Conservation (phyloP, 345 rosid genomes). For the Citrus trifoliata region DNA sequence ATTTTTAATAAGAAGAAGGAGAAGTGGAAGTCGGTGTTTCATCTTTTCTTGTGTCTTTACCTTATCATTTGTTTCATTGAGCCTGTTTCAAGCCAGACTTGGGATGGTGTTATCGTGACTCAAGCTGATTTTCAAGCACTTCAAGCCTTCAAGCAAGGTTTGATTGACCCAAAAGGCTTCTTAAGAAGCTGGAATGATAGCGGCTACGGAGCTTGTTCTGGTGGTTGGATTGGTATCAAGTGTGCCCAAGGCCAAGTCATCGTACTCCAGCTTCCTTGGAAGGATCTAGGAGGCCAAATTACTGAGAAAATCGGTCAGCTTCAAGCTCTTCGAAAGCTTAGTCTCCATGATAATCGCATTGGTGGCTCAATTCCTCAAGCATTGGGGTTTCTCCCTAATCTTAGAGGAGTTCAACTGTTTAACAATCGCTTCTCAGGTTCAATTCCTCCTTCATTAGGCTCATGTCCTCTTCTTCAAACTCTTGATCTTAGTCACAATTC, state of each 20-base stretch:
- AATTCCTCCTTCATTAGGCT: slow-evolving; percentile 68
- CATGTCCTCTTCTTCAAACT: slow-evolving; percentile 65
- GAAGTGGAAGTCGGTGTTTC: slow-evolving; percentile 21
- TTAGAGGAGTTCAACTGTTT: slow-evolving; percentile 86
- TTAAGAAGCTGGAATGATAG: slow-evolving; percentile 80
- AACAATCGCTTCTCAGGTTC: slow-evolving; percentile 84
- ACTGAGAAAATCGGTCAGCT: slow-evolving; percentile 83
- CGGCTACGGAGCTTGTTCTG: slow-evolving; percentile 74
- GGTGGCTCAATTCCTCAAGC: slow-evolving; percentile 60
- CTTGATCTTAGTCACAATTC: slow-evolving; percentile 72
- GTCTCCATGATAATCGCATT: slow-evolving; percentile 77
- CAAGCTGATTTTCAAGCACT: slow-evolving; percentile 76
- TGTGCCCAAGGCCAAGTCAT: slow-evolving; percentile 89
- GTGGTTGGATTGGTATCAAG: slow-evolving; percentile 91
- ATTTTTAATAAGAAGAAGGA: slow-evolving; percentile 21
- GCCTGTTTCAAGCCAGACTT: slow-evolving; percentile 34
- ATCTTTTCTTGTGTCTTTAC: slow-evolving; percentile 20
- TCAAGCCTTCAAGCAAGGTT: slow-evolving; percentile 62
- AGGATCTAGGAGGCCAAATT: slow-evolving; percentile 70
- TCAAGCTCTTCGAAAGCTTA: slow-evolving; percentile 73
- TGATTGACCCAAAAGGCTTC: slow-evolving; percentile 64
- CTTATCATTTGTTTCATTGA: slow-evolving; percentile 19
- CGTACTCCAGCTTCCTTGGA: slow-evolving; percentile 93
- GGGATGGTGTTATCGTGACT: slow-evolving; percentile 83
- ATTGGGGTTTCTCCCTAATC: slow-evolving; percentile 64